phyloP scores from a whole-genome alignment of 768 basidiomycete species.

The Suillus subluteus region DNA sequence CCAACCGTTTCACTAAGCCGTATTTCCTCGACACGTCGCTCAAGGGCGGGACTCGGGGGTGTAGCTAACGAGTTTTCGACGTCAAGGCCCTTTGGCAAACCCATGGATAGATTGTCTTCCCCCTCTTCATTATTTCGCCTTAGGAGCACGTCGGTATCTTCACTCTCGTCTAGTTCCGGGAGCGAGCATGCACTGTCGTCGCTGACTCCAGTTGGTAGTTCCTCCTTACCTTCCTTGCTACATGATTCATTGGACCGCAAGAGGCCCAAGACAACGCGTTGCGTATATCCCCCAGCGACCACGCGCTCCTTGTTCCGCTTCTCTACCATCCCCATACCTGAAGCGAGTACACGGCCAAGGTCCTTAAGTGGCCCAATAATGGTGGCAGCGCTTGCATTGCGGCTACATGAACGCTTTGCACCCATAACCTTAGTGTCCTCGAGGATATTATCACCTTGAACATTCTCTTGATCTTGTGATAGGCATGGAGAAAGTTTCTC shows the following conservation, averaged over 20 bases:
- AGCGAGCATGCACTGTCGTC: constrained; percentile 6
- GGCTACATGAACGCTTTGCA: constrained; percentile 12
- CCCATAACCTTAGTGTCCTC: constrained; percentile 13
- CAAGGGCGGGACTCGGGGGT: too few species aligned
- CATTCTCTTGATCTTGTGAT: neutral
- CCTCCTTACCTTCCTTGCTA: neutral
- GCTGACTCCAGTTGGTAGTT: constrained; percentile 4
- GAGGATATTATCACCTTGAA: neutral
- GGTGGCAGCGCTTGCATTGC: constrained; percentile 12
- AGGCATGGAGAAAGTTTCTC: neutral
- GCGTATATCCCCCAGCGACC: neutral
- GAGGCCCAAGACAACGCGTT: constrained; percentile 4
- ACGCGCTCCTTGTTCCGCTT: constrained; percentile 8
- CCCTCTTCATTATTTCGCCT: too few species aligned
- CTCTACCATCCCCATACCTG: constrained; percentile 5
- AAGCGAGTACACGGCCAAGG: constrained; percentile 3
- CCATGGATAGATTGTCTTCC: too few species aligned
- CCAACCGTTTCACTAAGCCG: constrained; percentile 1
- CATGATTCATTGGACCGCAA: neutral
- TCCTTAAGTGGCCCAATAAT: constrained; percentile 15
- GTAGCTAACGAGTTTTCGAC: too few species aligned
- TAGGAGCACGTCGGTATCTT: too few species aligned
- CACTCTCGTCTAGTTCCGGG: too few species aligned
- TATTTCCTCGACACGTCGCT: constrained; percentile 17
- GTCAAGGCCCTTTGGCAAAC: too few species aligned